A percentile compares a stretch with the other conserved stretches of the same genome.
These are phyloP conservation scores for Neobulgaria alba DNA, from an alignment of 2,329 filamentous ascomycete species.

Conservation along the genomic window DNA sequence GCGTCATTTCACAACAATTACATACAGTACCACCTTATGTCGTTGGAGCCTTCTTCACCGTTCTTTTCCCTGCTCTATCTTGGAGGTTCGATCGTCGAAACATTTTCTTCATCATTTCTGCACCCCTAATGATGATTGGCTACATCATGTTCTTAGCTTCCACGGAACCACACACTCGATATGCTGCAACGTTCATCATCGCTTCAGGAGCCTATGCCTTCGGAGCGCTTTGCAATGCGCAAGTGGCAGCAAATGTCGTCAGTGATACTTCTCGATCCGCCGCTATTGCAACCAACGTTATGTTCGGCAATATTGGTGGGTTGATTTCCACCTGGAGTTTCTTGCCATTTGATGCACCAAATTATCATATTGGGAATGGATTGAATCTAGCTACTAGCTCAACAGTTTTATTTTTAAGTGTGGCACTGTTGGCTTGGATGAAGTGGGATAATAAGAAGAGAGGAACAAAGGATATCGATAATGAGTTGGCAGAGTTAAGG, in stretches of 20 bases:
- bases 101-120: conserved; percentile 50
- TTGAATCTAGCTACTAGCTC: conserved; percentile 57
- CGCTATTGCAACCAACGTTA: conserved; percentile 59
- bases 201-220: conserved; percentile 30
- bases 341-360: conserved; percentile 51
- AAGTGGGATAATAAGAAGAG: conserved; percentile 51
- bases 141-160: conserved; percentile 64
- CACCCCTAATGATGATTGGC: conserved; percentile 58
- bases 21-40: conserved; percentile 64
- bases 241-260: conserved; percentile 62
- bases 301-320: conserved; percentile 67
- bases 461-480: conserved; percentile 44
- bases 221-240: conserved; percentile 57
- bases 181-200: conserved; percentile 35
- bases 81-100: conserved; percentile 52
- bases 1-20: conserved; percentile 56
- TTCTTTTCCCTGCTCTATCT: conserved; percentile 52
- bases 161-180: conserved; percentile 43
- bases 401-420: conserved; percentile 43
- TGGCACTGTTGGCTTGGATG: conserved; percentile 50
- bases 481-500: conserved; percentile 44
- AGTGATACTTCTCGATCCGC: conserved; percentile 60
- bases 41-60: conserved; percentile 58
- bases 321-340: conserved; percentile 59
- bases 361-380: conserved; percentile 64